These are phyloP conservation scores for Aciculoconidium aculeatum DNA, from an alignment of 805 yeast species.

Conservation along the genomic window DNA sequence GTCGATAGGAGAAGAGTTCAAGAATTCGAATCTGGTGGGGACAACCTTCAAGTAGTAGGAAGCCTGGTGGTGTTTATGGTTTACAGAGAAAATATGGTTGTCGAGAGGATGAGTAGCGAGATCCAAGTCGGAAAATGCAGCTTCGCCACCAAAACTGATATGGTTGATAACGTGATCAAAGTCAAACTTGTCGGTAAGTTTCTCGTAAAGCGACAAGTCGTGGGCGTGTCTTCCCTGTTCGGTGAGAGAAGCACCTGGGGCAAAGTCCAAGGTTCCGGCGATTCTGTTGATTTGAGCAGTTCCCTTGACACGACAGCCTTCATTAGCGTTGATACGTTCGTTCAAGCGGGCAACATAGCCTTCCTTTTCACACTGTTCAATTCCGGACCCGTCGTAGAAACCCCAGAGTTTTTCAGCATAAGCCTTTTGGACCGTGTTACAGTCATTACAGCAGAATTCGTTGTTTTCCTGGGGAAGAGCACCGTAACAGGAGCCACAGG, in stretches of 20 bases:
- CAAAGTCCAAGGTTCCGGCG: constrained; percentile 89
- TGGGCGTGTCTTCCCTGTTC: constrained; percentile 65
- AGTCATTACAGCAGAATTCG: constrained; percentile 73
- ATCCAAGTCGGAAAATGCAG: constrained; percentile 15
- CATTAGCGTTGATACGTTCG: constrained; percentile 46
- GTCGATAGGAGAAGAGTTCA: constrained; percentile 50
- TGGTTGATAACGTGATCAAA: constrained; percentile 77
- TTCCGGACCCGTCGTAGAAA: constrained; percentile 79
- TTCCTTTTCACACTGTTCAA: constrained; percentile 87
- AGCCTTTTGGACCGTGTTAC: constrained; percentile 75
- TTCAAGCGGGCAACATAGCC: constrained; percentile 68
- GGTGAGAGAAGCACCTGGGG: constrained; percentile 81
- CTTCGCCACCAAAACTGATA: constrained; percentile 66
- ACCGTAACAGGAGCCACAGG: constrained; percentile 92
- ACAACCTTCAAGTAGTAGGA: constrained; percentile 86
- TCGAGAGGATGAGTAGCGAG: constrained; percentile 64
- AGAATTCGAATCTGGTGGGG: constrained; percentile 74
- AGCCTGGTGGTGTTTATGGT: constrained; percentile 55
- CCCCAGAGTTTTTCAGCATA: constrained; percentile 80
- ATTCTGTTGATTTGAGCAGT: constrained; percentile 75
- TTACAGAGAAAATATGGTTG: constrained; percentile 35
- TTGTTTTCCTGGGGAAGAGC: constrained; percentile 57
- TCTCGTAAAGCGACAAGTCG: constrained; percentile 69
- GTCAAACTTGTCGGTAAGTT: constrained; percentile 52
- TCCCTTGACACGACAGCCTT: constrained; percentile 89